A percentile compares a stretch with the other conserved stretches of the same genome.
Conservation (phyloP, 2,329 filamentous ascomycete genomes). For the Pseudocercospora eumusae region DNA sequence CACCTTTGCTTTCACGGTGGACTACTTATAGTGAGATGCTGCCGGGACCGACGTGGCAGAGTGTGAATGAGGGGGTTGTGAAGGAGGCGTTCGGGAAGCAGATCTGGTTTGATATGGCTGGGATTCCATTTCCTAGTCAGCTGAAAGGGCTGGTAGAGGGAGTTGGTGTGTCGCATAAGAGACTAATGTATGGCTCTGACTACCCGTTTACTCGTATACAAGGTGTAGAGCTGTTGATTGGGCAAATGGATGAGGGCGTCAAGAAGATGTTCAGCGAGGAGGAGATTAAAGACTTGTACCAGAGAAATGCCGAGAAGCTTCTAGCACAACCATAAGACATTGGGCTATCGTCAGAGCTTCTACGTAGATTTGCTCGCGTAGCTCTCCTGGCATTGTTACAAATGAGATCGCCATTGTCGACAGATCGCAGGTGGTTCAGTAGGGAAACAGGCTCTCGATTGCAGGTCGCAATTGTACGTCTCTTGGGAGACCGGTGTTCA, state of each 20-base stretch:
- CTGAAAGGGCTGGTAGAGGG: constrained; percentile 51
- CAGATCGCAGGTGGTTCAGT: no score
- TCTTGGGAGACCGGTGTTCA: no score
- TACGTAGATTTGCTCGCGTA: no score
- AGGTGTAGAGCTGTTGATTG: constrained; percentile 43
- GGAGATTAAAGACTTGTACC: constrained; percentile 43
- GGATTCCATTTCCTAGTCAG: constrained; percentile 53
- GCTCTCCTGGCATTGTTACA: no score
- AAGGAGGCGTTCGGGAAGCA: constrained; percentile 41
- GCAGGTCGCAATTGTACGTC: no score
- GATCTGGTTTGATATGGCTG: constrained; percentile 58
- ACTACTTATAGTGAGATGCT: constrained; percentile 45
- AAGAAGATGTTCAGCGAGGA: constrained; percentile 42
- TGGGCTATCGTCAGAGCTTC: no score
- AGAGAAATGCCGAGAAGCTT: constrained; percentile 42
- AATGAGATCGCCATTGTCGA: no score
- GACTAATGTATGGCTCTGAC: constrained; percentile 55
- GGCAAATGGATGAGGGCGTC: constrained; percentile 47
- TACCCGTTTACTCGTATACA: constrained; percentile 52
- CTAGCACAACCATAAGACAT: not conserved
- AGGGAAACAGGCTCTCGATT: no score
- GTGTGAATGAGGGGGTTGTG: constrained; percentile 36
- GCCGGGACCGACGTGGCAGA: constrained; percentile 36
- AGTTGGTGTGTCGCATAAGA: constrained; percentile 43
- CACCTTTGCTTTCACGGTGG: constrained; percentile 50